Base-by-base conservation (phyloP, 176 grass and related monocot genomes). In the Aegilops tauschii region DNA sequence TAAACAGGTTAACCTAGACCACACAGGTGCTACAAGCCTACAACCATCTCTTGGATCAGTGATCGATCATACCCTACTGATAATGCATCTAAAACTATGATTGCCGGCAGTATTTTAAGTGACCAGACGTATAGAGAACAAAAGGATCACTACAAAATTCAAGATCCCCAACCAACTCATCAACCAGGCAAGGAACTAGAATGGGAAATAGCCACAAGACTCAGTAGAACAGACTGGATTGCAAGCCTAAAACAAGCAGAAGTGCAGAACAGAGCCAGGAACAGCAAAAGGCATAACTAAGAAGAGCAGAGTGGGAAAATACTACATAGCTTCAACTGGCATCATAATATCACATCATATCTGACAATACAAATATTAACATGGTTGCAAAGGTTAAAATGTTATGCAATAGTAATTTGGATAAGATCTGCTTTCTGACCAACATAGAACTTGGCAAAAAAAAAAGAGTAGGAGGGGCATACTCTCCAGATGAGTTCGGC, bases 401-500 rank as follows among this genome's bases (percentile, higher is more conserved):
- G 9, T 8, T 47, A n/a, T 50, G 58, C 16, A 20, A 21, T 40
- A 83, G 82, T 23, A 2, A 85, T 66, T 44, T 65, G 61, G 63
- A 20, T 36, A 50, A 47, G 59, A 76, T 20, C 58, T 47, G 49
- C 54, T 79, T 2, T 28, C n/a, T 62, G 28, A 73, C 25, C 58
- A 74, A 71, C 83, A 82, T 42, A 78, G n/a, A 29, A 84, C 37
- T 86, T 54, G 1, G 20, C 77, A 56, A 79, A 9, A 73, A 65
- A 64, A 91, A 77, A 62, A 54, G 42, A 6, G 83, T 30, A 80
- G 25, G 58, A 88, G 80, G 69, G 30, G 28, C 85, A 89, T 97
- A 99, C 97, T 94, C 93, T 88, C 84, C 72, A 90, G 89, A 83
- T 78, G 90, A 94, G 76, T 84, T 73, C 2, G 78, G 87, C 52